Base-by-base conservation (phyloP, 768 basidiomycete species). In the Suillus paluster region DNA sequence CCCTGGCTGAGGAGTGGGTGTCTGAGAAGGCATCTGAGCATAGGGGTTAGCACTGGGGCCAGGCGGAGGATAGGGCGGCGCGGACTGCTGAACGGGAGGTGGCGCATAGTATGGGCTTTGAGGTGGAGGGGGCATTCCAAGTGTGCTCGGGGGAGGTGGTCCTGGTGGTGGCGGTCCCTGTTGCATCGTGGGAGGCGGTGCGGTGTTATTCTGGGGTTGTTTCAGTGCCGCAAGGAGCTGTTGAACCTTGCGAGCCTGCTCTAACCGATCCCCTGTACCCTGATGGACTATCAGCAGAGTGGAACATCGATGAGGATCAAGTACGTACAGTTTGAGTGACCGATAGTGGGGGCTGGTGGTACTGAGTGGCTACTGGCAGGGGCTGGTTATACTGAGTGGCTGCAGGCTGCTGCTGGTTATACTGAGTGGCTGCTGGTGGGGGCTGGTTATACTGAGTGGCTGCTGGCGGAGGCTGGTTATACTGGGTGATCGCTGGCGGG, bases 191-290 rank as follows among this genome's bases (percentile, higher is more conserved):
- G 67, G 60, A 19, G 69, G 58, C 23, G 64, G 54, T 8, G 36
- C 58, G 17, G 64, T 55, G 25, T 77, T 80, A 62, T 71, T 72
- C 62, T 82, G 81, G 11, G 90, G 88, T 62, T 90, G 89, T 69
- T 94, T 93, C 50, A 94, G 76, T 14, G 92, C 92, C 5, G 91
- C 92, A 27, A 94, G 77, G 19, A 94, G 78, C 68, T 94, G 91
- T 70, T 95, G 94, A 10, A 95, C 92, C 74, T 85, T 90, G 59
- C 88, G 85, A 9, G 94, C 93, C 80, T 95, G 91, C 69, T 96
- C 94, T 21, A 96, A 79, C 14, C 94, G 89, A 55, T 95, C 92
- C 61, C 95, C 92, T 12, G 78, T 73, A 44, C 81, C 77, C 84
- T 87, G 64, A 45, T 38, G 54, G 25, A 42, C 23, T 46, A 38